Base-by-base conservation (phyloP, 1,139 yeast genomes). In the Pneumocystis jirovecii region DNA sequence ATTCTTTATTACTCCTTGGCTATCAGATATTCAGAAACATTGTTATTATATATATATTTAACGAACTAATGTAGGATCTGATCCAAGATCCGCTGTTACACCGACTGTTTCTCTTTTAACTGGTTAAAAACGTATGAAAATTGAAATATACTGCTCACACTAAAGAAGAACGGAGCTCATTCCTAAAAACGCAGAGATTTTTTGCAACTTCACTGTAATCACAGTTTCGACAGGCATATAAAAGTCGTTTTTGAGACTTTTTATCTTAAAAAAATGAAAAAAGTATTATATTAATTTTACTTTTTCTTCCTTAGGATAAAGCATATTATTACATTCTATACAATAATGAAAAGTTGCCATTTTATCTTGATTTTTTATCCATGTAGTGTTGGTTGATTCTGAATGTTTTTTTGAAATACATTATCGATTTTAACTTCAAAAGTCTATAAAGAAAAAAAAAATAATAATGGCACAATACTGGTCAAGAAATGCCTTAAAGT, bases 251-350 rank as follows among this genome's bases (percentile, higher is more conserved):
- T 70, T 79, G 77, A 64, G 44, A 42, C 61, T 60, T 60, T 21
- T 1, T 50, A 17, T 25, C 5, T 3, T 1, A 21, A 25, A 25
- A 50, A 25, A 50, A 50, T 1, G 25, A 15, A 8, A 25, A 50
- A 25, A 50, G 25, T 25, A 25, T 19, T 25, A 25, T 50, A 50
- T 8, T 25, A 25, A 50, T 1, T 15, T 10, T 50, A 79, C 80
- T 73, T 87, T 88, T 75, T 95, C 98, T 78, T 95, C 98, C 71
- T 89, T 85, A n/a, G 99, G 98, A 75, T 93, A 95, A 78, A 93
- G 83, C 98, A 93, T 91, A 75, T 95, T 95, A 81, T 95, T 95
- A 82, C 87, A 74, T 44, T 40, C 62, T 17, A 59, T 40, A 40
- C 62, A 64, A 61, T 65, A 65, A 29, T 63, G 68, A 21, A 65